phyloP scores from a whole-genome alignment of 2,329 filamentous ascomycete species.

The Pezizomycotina sp. region DNA sequence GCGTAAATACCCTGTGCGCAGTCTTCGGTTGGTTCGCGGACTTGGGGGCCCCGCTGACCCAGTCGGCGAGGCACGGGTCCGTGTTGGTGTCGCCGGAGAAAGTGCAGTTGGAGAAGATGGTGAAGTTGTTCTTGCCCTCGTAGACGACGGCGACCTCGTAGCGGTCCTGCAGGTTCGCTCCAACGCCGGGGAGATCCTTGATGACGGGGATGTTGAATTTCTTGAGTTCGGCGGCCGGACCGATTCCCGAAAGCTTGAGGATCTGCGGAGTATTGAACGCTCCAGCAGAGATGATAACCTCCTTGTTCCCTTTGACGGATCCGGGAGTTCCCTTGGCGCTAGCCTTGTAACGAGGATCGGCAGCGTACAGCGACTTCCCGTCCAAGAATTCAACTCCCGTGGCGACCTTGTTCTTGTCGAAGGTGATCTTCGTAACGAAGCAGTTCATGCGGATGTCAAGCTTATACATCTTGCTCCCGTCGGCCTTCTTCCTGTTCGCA shows the following conservation, averaged over 20 bases:
- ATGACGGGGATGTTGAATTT: slow-evolving; percentile 29
- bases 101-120: slow-evolving; percentile 29
- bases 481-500: slow-evolving; percentile 22
- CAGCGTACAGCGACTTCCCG: slow-evolving; percentile 32
- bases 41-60: slow-evolving; percentile 21
- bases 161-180: slow-evolving; percentile 48
- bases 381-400: slow-evolving; percentile 33
- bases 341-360: slow-evolving; percentile 30
- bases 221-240: slow-evolving; percentile 14
- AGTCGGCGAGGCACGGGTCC: slow-evolving; percentile 29
- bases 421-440: slow-evolving; percentile 29
- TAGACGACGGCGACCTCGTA: slow-evolving; percentile 39
- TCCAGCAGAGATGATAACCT: slow-evolving; percentile 22
- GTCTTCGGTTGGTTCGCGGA: slow-evolving; percentile 29
- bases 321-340: slow-evolving; percentile 17
- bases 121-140: slow-evolving; percentile 32
- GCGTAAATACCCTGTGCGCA: slow-evolving; percentile 39
- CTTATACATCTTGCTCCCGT: slow-evolving; percentile 19
- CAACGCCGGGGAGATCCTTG: slow-evolving; percentile 44
- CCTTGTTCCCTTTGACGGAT: slow-evolving; percentile 7
- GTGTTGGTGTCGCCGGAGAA: slow-evolving; percentile 26
- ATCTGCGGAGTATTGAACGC: slow-evolving; percentile 21
- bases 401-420: slow-evolving; percentile 27
- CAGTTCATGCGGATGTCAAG: slow-evolving; percentile 21
- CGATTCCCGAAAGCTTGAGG: slow-evolving; percentile 22